Conservation (phyloP, 257 asterid genomes). For the Solanum medicagineum region DNA sequence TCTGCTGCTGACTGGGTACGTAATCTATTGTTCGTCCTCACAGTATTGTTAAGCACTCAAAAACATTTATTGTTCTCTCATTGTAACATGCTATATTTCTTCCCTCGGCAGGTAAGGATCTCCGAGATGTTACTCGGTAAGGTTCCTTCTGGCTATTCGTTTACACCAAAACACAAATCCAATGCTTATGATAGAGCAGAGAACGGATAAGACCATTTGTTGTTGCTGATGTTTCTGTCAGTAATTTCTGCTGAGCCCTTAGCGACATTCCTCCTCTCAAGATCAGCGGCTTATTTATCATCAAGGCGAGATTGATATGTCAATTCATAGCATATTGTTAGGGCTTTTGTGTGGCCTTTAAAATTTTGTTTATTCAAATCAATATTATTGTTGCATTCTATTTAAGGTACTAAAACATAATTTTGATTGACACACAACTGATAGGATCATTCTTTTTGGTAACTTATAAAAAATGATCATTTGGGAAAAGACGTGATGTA, state of each 20-base stretch:
- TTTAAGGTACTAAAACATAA: neutral
- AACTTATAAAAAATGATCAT: neutral
- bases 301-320: neutral
- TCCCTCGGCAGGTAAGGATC: constrained; percentile 60
- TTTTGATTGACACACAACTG: neutral
- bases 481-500: neutral
- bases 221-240: neutral
- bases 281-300: neutral
- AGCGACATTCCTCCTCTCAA: neutral
- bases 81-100: neutral
- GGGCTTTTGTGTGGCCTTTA: neutral
- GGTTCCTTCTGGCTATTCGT: constrained; percentile 79
- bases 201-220: constrained; percentile 38
- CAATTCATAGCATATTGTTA: neutral
- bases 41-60: neutral
- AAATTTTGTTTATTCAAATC: neutral
- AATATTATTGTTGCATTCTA: neutral
- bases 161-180: constrained; percentile 93
- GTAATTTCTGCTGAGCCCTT: neutral
- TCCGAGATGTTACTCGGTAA: constrained; percentile 90
- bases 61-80: neutral
- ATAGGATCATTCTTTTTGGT: neutral
- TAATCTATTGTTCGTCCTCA: neutral
- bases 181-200: constrained; percentile 88
- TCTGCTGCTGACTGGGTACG: constrained; percentile 98